These are phyloP conservation scores for Xylaria sp. DNA, from an alignment of 2,329 filamentous ascomycete genomes.

Conservation along the genomic window DNA sequence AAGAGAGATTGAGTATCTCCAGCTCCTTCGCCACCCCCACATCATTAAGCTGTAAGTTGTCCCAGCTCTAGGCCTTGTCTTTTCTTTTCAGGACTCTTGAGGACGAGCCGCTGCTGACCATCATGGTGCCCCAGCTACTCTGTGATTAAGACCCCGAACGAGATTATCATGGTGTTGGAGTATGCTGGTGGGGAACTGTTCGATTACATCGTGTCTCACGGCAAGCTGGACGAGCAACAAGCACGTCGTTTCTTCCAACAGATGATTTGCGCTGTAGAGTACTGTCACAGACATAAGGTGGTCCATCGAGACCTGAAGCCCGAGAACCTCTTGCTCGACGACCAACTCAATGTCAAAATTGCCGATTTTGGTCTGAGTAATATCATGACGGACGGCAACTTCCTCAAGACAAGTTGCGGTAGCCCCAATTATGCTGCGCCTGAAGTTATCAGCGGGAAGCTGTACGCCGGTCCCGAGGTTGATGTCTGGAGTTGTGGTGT, in stretches of 20 bases:
- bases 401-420: conserved; percentile 97
- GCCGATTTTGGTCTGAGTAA: conserved; percentile 98
- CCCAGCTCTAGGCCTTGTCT: background rate
- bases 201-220: conserved; percentile 96
- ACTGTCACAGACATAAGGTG: conserved; percentile 98
- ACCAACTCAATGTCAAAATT: conserved; percentile 98
- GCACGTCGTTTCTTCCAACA: conserved; percentile 99
- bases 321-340: conserved; percentile 94
- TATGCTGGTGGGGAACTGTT: conserved; percentile 97
- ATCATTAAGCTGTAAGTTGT: conserved; percentile 92
- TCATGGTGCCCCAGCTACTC: conserved; percentile 73
- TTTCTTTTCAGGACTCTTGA: background rate
- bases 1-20: conserved; percentile 97
- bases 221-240: conserved; percentile 88
- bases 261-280: conserved; percentile 98
- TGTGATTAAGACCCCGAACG: conserved; percentile 91
- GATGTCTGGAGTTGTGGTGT: conserved; percentile 98
- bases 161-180: conserved; percentile 99
- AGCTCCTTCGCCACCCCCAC: conserved; percentile 93
- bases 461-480: conserved; percentile 96
- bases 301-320: conserved; percentile 98
- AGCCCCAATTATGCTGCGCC: conserved; percentile 98
- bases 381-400: conserved; percentile 99
- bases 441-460: conserved; percentile 96
- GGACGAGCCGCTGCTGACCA: conserved; percentile 43